Percentiles rank a stretch among this genome's conserved stretches.
Evolutionary conservation across 2,329 filamentous ascomycete genomes (phyloP).

Genomic region (Cladosporium sp.): DNA sequence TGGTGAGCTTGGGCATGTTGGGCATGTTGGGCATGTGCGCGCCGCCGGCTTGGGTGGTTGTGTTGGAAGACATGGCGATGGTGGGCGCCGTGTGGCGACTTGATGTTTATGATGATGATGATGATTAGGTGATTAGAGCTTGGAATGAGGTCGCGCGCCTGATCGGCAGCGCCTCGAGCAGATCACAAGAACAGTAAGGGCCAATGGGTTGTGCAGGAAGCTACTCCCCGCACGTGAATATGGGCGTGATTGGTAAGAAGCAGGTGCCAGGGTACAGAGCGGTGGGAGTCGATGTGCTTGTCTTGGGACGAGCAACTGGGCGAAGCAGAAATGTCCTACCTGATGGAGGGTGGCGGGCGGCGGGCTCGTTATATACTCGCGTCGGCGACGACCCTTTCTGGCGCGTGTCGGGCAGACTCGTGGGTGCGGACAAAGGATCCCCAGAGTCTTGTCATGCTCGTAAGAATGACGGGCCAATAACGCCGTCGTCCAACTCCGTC

Average conservation of each 20-base stretch:
- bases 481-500: neutral
- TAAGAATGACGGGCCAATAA: slow-evolving; percentile 5
- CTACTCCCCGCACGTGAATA: slow-evolving; percentile 9
- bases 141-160: slow-evolving; percentile 7
- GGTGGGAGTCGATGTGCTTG: neutral
- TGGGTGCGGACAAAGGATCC: neutral
- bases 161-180: slow-evolving; percentile 5
- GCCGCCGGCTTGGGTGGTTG: neutral
- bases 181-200: slow-evolving; percentile 9
- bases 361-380: slow-evolving; percentile 3
- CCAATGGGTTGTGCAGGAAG: slow-evolving; percentile 2
- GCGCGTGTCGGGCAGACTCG: too few species aligned
- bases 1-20: slow-evolving; percentile 18
- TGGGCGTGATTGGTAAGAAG: neutral
- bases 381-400: too few species aligned
- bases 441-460: neutral
- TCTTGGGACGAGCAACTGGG: neutral
- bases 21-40: slow-evolving; percentile 5
- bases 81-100: neutral
- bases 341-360: slow-evolving; percentile 5
- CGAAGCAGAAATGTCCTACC: slow-evolving; percentile 4
- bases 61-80: slow-evolving; percentile 8
- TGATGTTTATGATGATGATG: neutral
- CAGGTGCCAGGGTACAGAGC: neutral
- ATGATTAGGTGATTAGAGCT: neutral